These are phyloP conservation scores for Dactylellina haptotyla DNA, from an alignment of 2,329 filamentous ascomycete species.

Conservation along the genomic window DNA sequence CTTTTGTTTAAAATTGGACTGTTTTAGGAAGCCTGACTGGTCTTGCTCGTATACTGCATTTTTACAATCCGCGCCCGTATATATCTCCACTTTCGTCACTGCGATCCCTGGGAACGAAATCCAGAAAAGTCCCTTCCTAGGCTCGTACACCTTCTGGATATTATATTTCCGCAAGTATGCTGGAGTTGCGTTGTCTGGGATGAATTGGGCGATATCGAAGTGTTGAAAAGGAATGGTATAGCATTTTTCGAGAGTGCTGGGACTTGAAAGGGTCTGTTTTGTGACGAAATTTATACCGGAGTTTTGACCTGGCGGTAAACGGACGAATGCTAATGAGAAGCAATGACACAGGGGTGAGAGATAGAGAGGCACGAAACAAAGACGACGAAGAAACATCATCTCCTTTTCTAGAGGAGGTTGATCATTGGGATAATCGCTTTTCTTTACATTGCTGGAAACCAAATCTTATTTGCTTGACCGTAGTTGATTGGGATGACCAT, in stretches of 20 bases:
- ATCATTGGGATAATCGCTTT: no score
- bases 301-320: slow-evolving; percentile 2
- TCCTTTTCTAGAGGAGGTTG: no score
- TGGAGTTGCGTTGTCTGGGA: slow-evolving; percentile 23
- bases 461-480: no score
- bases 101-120: slow-evolving; percentile 3
- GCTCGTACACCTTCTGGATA: slow-evolving; percentile 23
- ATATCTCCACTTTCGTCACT: slow-evolving; percentile 34
- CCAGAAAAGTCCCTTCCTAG: slow-evolving; percentile 22
- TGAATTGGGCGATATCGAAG: slow-evolving; percentile 44
- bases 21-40: slow-evolving; percentile 3
- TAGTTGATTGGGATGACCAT: background rate
- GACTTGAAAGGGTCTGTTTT: background rate
- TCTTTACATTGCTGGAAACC: no score
- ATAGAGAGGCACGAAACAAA: no score
- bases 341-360: no score
- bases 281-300: slow-evolving; percentile 36
- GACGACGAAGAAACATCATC: no score
- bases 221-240: slow-evolving; percentile 26
- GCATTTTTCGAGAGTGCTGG: slow-evolving; percentile 17
- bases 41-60: slow-evolving; percentile 38
- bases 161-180: background rate
- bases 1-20: slow-evolving; percentile 6
- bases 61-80: slow-evolving; percentile 39
- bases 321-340: slow-evolving; percentile 40